These are phyloP conservation scores for Alternaria novae-zelandiae DNA, from an alignment of 2,329 filamentous ascomycete genomes.

Conservation along the genomic window DNA sequence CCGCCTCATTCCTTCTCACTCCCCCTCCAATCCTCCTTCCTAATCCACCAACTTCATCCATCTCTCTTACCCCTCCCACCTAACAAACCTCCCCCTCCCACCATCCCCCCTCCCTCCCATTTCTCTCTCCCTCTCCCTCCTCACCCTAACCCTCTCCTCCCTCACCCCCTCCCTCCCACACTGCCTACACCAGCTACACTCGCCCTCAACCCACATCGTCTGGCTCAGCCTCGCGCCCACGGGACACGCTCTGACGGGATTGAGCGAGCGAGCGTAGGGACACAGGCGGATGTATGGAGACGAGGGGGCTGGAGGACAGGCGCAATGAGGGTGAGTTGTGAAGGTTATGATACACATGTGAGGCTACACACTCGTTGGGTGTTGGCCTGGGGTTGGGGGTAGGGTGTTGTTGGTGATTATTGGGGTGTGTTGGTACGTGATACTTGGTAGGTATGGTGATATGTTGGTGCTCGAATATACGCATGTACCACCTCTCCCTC, in stretches of 20 bases:
- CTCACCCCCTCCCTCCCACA: slow-evolving; percentile 10
- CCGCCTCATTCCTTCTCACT: background rate
- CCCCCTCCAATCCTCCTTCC: no score
- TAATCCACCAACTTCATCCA: no score
- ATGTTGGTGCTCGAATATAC: no score
- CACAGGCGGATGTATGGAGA: slow-evolving; percentile 29
- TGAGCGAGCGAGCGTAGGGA: background rate
- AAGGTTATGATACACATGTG: slow-evolving; percentile 34
- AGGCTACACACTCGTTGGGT: no score
- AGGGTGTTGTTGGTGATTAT: no score
- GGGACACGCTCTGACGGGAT: slow-evolving; percentile 20
- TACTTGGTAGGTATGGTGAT: no score
- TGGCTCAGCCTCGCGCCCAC: slow-evolving; percentile 18
- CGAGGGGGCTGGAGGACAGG: slow-evolving; percentile 30
- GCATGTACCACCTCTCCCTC: no score
- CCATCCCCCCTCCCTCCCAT: background rate
- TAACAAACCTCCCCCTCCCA: background rate
- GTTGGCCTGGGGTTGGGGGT: no score
- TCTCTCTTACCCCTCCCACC: no score
- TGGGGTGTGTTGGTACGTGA: no score
- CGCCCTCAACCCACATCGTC: background rate
- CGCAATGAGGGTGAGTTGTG: slow-evolving; percentile 21
- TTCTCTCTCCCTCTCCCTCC: background rate
- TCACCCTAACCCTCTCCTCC: background rate
- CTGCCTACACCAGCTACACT: slow-evolving; percentile 32